A percentile compares a stretch with the other conserved stretches of the same genome.
Conservation (phyloP, 164 flowering plant genomes). For the Berberis vulgaris region DNA sequence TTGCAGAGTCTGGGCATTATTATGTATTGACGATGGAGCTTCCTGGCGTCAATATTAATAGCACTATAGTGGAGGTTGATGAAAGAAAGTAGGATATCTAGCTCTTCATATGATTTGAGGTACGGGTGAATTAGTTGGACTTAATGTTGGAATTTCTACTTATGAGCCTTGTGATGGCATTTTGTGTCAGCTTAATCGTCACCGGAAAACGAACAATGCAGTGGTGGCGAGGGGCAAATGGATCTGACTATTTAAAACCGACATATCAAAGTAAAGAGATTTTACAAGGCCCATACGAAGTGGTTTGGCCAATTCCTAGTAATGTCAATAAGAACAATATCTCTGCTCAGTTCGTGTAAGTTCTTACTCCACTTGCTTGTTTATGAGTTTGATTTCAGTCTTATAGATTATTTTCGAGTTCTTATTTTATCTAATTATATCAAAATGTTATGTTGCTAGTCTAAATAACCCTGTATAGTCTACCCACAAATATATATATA, state of each 20-base stretch:
- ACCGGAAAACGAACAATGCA: conserved; percentile 41
- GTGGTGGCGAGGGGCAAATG: conserved; percentile 22
- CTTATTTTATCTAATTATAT: too few relatives aligned
- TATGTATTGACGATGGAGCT: conserved; percentile 54
- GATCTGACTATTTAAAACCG: conserved; percentile 21
- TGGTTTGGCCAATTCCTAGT: conserved; percentile 65
- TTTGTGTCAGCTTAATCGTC: conserved; percentile 46
- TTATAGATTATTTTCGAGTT: neutral
- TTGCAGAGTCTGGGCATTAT: conserved; percentile 42
- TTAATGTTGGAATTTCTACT: neutral
- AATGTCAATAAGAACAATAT: conserved; percentile 51
- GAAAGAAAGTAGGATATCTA: conserved; percentile 39
- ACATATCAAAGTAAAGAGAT: conserved; percentile 52
- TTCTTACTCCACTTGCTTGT: conserved; percentile 1
- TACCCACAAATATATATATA: too few relatives aligned
- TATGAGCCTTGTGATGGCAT: neutral
- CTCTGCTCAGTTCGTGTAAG: conserved; percentile 78
- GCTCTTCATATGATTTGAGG: neutral
- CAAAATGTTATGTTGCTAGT: too few relatives aligned
- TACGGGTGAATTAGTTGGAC: neutral
- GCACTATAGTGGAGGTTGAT: conserved; percentile 60
- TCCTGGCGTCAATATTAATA: conserved; percentile 50
- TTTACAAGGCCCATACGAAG: conserved; percentile 47
- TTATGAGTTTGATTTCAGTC: neutral
- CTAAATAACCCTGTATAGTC: too few relatives aligned